Evolutionary conservation across 257 asterid species (phyloP).

Genomic region (Handroanthus guayacan): DNA sequence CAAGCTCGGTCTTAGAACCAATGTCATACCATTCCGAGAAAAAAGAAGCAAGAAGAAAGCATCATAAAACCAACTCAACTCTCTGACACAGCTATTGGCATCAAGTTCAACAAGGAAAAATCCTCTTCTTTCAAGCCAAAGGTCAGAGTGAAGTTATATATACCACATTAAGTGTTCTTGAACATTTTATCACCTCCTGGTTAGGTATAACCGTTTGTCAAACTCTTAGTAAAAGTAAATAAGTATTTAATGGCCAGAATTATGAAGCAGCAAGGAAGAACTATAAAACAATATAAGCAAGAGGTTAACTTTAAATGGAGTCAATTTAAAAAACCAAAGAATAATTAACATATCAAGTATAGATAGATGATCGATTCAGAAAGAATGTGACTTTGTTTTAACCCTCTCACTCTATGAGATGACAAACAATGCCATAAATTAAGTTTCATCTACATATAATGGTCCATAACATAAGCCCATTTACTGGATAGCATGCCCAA

Average conservation of each 20-base stretch:
- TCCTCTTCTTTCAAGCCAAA: background rate
- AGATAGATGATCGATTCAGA: background rate
- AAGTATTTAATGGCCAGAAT: background rate
- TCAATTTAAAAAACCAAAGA: background rate
- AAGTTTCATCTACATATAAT: constrained; percentile 12
- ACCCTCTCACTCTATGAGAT: background rate
- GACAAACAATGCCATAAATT: constrained; percentile 21
- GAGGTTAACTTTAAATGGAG: background rate
- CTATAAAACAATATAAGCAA: background rate
- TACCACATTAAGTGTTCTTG: background rate
- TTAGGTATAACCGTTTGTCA: background rate
- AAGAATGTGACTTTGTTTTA: background rate
- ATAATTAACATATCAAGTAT: background rate
- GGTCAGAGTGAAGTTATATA: constrained; percentile 2
- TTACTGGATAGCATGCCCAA: constrained; percentile 24
- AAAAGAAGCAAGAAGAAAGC: constrained; percentile 11
- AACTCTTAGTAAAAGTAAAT: background rate
- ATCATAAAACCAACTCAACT: background rate
- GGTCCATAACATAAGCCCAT: constrained; percentile 19
- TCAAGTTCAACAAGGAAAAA: constrained; percentile 10
- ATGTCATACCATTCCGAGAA: background rate
- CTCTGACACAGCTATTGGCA: background rate
- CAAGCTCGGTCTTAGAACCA: constrained; percentile 12
- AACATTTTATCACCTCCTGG: background rate
- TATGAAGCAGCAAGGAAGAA: constrained; percentile 10